Conservation (phyloP, 2,329 filamentous ascomycete genomes). For the Mycosphaerella sp. region DNA sequence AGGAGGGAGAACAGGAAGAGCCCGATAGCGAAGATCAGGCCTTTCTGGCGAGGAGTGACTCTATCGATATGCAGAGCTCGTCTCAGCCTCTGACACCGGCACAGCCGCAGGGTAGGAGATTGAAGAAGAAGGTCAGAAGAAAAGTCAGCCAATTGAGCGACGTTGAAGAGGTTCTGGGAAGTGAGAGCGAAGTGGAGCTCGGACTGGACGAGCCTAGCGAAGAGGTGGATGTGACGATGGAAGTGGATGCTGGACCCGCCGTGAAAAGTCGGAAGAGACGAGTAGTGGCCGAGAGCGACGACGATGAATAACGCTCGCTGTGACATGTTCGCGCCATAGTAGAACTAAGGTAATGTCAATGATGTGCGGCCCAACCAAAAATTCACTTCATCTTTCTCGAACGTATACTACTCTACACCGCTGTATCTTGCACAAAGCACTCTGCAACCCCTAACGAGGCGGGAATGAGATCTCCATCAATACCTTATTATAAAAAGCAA, state of each 20-base stretch:
- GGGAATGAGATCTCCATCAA: too few species aligned
- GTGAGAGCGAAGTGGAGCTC: slow-evolving; percentile 6
- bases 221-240: slow-evolving; percentile 9
- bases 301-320: slow-evolving; percentile 4
- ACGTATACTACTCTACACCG: too few species aligned
- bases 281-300: slow-evolving; percentile 23
- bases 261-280: slow-evolving; percentile 15
- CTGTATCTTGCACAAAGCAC: too few species aligned
- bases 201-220: slow-evolving; percentile 1
- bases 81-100: slow-evolving; percentile 21
- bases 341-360: neutral
- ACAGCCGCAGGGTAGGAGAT: slow-evolving; percentile 10
- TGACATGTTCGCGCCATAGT: too few species aligned
- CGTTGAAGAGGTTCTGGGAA: slow-evolving; percentile 16
- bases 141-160: slow-evolving; percentile 7
- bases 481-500: too few species aligned
- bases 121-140: slow-evolving; percentile 14
- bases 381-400: too few species aligned
- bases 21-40: slow-evolving; percentile 43
- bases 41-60: slow-evolving; percentile 43
- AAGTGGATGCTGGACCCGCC: slow-evolving; percentile 2
- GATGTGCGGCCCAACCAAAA: too few species aligned
- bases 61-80: slow-evolving; percentile 31
- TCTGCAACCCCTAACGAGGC: too few species aligned
- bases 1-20: slow-evolving; percentile 41